phyloP scores from a whole-genome alignment of 768 basidiomycete species.

The Leccinum imitatum region DNA sequence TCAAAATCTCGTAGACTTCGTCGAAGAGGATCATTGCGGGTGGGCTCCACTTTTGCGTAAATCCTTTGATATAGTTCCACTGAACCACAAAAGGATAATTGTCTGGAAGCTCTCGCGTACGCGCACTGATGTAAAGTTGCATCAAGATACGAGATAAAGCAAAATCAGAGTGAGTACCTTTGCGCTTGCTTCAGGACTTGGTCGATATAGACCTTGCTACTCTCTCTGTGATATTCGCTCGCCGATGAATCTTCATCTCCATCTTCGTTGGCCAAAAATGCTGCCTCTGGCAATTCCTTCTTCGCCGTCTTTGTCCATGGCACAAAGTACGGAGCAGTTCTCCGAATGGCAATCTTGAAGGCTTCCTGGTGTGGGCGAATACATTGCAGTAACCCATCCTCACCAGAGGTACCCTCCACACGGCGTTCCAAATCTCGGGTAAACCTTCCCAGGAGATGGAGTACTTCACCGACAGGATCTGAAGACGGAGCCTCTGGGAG shows the following conservation, averaged over 20 bases:
- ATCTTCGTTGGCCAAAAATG: slow-evolving; percentile 46
- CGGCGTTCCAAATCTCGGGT: slow-evolving; percentile 42
- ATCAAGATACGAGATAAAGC: not conserved
- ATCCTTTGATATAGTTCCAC: slow-evolving; percentile 43
- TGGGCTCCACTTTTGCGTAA: slow-evolving; percentile 47
- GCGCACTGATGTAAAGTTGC: slow-evolving; percentile 43
- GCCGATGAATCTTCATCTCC: slow-evolving; percentile 8
- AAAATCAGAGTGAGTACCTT: slow-evolving; percentile 36
- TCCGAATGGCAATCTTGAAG: slow-evolving; percentile 49
- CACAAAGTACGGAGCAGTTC: slow-evolving; percentile 57
- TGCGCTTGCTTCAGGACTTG: slow-evolving; percentile 49
- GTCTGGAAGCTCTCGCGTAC: slow-evolving; percentile 69
- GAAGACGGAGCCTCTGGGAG: slow-evolving; percentile 54
- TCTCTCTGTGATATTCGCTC: not conserved
- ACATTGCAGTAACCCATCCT: slow-evolving; percentile 52
- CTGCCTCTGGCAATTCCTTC: slow-evolving; percentile 7
- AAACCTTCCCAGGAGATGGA: slow-evolving; percentile 48
- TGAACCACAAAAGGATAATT: slow-evolving; percentile 66
- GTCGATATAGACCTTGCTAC: slow-evolving; percentile 43
- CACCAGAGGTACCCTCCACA: slow-evolving; percentile 53
- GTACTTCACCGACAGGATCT: slow-evolving; percentile 59
- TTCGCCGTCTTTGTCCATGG: slow-evolving; percentile 40
- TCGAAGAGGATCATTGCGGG: slow-evolving; percentile 51
- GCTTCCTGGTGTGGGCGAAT: slow-evolving; percentile 49
- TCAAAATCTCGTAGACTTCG: slow-evolving; percentile 36